These are phyloP conservation scores for Teratosphaeria gauchensis DNA, from an alignment of 2,329 filamentous ascomycete species.

Conservation along the genomic window DNA sequence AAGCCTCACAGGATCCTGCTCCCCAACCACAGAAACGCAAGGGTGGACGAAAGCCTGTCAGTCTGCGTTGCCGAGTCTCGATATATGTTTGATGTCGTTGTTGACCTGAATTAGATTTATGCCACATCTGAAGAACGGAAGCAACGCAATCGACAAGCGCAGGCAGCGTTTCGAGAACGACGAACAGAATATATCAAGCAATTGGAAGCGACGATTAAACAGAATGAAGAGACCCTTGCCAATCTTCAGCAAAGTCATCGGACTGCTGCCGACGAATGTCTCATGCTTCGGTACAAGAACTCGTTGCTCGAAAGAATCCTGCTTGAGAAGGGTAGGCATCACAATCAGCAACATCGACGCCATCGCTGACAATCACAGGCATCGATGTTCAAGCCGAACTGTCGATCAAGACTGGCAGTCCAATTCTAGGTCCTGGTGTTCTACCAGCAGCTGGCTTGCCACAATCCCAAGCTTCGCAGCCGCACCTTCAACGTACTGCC, in stretches of 20 bases:
- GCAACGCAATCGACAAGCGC: conserved; percentile 91
- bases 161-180: conserved; percentile 92
- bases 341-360: background rate
- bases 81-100: background rate
- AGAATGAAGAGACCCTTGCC: conserved; percentile 89
- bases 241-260: conserved; percentile 90
- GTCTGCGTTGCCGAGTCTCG: conserved; percentile 24
- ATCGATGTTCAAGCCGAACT: conserved; percentile 97
- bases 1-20: conserved; percentile 31
- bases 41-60: conserved; percentile 92
- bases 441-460: conserved; percentile 52
- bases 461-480: conserved; percentile 33
- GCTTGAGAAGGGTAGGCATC: conserved; percentile 71
- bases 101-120: conserved; percentile 61
- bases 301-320: conserved; percentile 90
- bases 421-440: conserved; percentile 59
- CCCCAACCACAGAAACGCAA: conserved; percentile 72
- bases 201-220: conserved; percentile 91
- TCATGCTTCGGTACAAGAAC: conserved; percentile 98
- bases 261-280: conserved; percentile 86
- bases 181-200: conserved; percentile 99
- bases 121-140: conserved; percentile 97
- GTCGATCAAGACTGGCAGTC: conserved; percentile 82
- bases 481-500: conserved; percentile 67
- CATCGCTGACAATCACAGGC: conserved; percentile 40